Base-by-base conservation (phyloP, 306 rosid species). In the Citrullus amarus region DNA sequence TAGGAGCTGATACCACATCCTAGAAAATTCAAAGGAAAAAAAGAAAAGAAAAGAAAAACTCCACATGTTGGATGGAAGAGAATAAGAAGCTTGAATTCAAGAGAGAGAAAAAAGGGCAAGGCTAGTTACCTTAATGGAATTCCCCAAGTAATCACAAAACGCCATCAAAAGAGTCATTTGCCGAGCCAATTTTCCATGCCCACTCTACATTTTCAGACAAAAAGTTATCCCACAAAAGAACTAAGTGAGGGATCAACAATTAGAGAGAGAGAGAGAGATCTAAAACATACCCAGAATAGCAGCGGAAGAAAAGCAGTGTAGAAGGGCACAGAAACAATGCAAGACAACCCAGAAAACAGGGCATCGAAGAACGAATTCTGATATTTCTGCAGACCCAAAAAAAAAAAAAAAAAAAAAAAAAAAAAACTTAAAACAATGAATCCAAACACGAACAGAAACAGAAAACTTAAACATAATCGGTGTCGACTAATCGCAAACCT, bases 151-250 rank as follows among this genome's bases (percentile, higher is more conserved):
- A 89, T 96, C 99, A 83, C 97, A 96, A 80, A 89, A 88, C 62
- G 98, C 99, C 89, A 96, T 92, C 93, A 96, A 81, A 78, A 96
- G 84, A 60, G 98, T 96, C 90, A 96, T 90, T 87, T 96, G 98
- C 78, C 99, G 86, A 10, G 99, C 99, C 93, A 96, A 86, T 91
- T 89, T 86, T 51, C 98, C 90, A 91, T 96, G 96, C 13, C 99
- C 99, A 84, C 88, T 96, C 99, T 96, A 88, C 78, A 90, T 9
- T 77, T 48, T 78, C 28, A 65, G 1, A 13, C 69, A 34, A 65
- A 39, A 46, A 30, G 22, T 48, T 32, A 74, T 6, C 46, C 43
- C 3, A 63, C 36, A 7, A n/a, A 61, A 16, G 7, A 25, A 4
- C 6, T 10, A 66, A 32, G 51, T 14, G 12, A 22, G 18, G 70